Percentiles rank a stretch among this genome's conserved stretches.
Evolutionary conservation across 805 yeast species (phyloP).

Genomic region (Schwanniomyces occidentalis): DNA sequence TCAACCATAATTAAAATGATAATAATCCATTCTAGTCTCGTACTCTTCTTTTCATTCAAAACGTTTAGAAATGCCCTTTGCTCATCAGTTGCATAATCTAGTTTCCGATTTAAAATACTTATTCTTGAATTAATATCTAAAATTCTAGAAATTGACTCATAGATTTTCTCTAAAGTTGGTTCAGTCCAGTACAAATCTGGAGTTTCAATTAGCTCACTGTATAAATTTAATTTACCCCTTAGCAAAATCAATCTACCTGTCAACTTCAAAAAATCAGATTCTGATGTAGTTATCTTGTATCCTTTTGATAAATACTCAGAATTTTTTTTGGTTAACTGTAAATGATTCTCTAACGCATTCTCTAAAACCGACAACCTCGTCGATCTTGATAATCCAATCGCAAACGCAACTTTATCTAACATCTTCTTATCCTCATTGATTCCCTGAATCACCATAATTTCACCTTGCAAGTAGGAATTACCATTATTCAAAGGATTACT

Average conservation of each 20-base stretch:
- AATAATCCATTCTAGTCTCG: constrained; percentile 85
- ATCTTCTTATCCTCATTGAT: constrained; percentile 45
- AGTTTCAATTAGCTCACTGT: constrained; percentile 85
- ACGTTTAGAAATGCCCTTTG: constrained; percentile 75
- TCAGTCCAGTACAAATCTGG: constrained; percentile 95
- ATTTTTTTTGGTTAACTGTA: constrained; percentile 59
- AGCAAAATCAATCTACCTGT: constrained; percentile 76
- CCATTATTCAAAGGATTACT: constrained; percentile 23
- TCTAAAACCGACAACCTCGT: constrained; percentile 84
- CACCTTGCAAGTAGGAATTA: constrained; percentile 56
- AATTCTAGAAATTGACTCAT: constrained; percentile 65
- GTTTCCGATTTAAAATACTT: constrained; percentile 73
- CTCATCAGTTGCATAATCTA: constrained; percentile 91
- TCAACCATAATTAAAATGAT: constrained; percentile 81
- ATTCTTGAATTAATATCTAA: constrained; percentile 80
- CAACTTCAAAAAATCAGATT: constrained; percentile 60
- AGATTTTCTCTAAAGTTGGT: constrained; percentile 77
- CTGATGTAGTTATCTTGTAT: constrained; percentile 39
- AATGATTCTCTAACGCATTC: constrained; percentile 65
- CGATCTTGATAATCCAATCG: constrained; percentile 83
- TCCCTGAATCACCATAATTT: constrained; percentile 67
- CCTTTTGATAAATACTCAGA: constrained; percentile 72
- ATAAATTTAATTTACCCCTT: constrained; percentile 80
- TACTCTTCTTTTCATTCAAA: constrained; percentile 71
- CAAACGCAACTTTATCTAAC: constrained; percentile 83